Conservation (phyloP, 176 grass and related monocot genomes). For the Musa acuminata region DNA sequence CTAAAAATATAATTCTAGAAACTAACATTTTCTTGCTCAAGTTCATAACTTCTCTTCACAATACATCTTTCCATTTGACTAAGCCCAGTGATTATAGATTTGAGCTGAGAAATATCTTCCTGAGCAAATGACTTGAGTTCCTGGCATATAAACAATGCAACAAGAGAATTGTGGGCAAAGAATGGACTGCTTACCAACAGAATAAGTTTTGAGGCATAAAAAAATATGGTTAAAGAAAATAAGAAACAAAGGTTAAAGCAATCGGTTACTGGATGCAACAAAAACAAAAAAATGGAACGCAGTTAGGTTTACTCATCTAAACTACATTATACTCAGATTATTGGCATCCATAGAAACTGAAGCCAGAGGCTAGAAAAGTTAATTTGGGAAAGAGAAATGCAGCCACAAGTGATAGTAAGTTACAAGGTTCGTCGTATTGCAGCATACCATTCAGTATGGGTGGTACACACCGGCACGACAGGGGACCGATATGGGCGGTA, state of each 20-base stretch:
- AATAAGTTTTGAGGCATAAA: neutral
- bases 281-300: neutral
- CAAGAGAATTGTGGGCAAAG: slow-evolving; percentile 4
- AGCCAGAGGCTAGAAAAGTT: neutral
- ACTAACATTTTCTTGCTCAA: slow-evolving; percentile 71
- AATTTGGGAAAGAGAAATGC: neutral
- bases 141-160: slow-evolving; percentile 32
- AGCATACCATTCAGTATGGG: too few species aligned
- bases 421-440: too few species aligned
- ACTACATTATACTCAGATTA: neutral
- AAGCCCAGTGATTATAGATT: slow-evolving; percentile 41
- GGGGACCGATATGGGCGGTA: too few species aligned
- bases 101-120: slow-evolving; percentile 27
- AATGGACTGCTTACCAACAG: neutral
- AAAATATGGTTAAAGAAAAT: neutral
- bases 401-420: too few species aligned
- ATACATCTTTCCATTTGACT: slow-evolving; percentile 34
- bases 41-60: slow-evolving; percentile 42
- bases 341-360: neutral
- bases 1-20: neutral
- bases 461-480: too few species aligned
- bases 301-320: neutral
- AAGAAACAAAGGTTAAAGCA: neutral
- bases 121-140: slow-evolving; percentile 47
- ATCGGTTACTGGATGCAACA: neutral